These are phyloP conservation scores for Candida krabiensis DNA, from an alignment of 805 yeast species.

Conservation along the genomic window DNA sequence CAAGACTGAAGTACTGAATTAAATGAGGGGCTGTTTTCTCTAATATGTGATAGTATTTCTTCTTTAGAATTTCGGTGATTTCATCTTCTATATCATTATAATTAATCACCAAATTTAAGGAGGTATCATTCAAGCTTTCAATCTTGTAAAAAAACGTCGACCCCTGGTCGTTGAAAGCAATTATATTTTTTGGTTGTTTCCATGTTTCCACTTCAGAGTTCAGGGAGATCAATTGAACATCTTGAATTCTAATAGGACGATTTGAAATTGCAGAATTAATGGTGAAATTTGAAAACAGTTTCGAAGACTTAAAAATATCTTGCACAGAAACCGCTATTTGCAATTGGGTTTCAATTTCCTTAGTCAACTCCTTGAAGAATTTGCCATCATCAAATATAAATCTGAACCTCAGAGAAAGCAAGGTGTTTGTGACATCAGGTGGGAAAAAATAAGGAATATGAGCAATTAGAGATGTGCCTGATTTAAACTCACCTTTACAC, in stretches of 20 bases:
- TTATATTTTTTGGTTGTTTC: slow-evolving; percentile 36
- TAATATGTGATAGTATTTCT: slow-evolving; percentile 16
- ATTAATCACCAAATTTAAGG: slow-evolving; percentile 41
- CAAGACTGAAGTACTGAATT: slow-evolving; percentile 22
- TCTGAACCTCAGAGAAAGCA: slow-evolving; percentile 22
- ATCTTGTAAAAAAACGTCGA: slow-evolving; percentile 60
- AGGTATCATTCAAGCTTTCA: slow-evolving; percentile 33
- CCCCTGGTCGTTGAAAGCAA: slow-evolving; percentile 73
- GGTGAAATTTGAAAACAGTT: slow-evolving; percentile 65
- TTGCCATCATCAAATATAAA: slow-evolving; percentile 20
- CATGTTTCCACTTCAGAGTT: slow-evolving; percentile 23
- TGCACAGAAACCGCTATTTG: slow-evolving; percentile 75
- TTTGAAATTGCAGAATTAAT: slow-evolving; percentile 56
- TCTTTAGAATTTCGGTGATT: slow-evolving; percentile 31
- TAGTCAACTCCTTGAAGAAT: slow-evolving; percentile 18
- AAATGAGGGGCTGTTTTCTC: slow-evolving; percentile 8
- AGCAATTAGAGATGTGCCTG: slow-evolving; percentile 12
- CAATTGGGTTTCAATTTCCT: slow-evolving; percentile 50
- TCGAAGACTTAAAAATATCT: slow-evolving; percentile 62
- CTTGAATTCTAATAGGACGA: slow-evolving; percentile 53
- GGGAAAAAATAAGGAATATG: slow-evolving; percentile 35
- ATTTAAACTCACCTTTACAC: slow-evolving; percentile 5
- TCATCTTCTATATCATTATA: slow-evolving; percentile 52
- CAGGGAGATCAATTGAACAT: slow-evolving; percentile 34
- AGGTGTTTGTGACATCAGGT: slow-evolving; percentile 33